Evolutionary conservation across 768 basidiomycete genomes (phyloP), one percentile per base, ranked within the genome.

Genomic region (Tremella fuciformis): DNA sequence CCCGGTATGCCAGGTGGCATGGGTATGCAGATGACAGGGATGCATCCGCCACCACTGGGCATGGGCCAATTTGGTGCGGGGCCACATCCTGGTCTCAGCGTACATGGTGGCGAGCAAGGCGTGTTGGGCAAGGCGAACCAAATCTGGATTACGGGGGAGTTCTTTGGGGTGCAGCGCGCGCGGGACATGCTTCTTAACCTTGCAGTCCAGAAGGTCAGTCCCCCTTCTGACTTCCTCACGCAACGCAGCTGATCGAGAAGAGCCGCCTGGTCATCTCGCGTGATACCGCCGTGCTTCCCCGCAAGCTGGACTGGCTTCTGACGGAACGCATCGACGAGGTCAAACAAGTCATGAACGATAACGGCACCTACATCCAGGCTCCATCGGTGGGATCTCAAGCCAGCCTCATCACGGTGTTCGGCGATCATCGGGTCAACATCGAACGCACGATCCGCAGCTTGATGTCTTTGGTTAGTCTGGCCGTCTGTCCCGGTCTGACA

Each of bases 251-350:
- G 16, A 54, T 15, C 47, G 15, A 29, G 8, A 69, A 98, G 94
- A 87, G 86, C 73, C 91, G 93, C 76, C 82, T 84, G 48, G 84
- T 96, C 58, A 86, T 96, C 57, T 93, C 94, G 8, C 81, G 91
- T 59, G 93, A 99, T 74, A 91, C 90, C 15, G 89, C 91, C 4
- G 88, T 97, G 55, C 83, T 96, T 21, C 94, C 94, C 57, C 87
- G 94, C 62, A 99, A 99, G 76, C 82, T 99, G 61, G 94, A 99
- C 71, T 97, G 94, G 93, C 88, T 99, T 84, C 84, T 96, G 55
- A 89, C 88, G n/a, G 91, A 99, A 76, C 86, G 89, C n/a, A 81
- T 88, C 11, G 93, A 97, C 25, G 94, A 98, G 63, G 80, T 99
- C 70, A 91, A 86, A 78, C 82, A 85, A 3, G 84, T 92, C 73